Conservation (phyloP, 2,329 filamentous ascomycete species). For the Fusarium sp. region DNA sequence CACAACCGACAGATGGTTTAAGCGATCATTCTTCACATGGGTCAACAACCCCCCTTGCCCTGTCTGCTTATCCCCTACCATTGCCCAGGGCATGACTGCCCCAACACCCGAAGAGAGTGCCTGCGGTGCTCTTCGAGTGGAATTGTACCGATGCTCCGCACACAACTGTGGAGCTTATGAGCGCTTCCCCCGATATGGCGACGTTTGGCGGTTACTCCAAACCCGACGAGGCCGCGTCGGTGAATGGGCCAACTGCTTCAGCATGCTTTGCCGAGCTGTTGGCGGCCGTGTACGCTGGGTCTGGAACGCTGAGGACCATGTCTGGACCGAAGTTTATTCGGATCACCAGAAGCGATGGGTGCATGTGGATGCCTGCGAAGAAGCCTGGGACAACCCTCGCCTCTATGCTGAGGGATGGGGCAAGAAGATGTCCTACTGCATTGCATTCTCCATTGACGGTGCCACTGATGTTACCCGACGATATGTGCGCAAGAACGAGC, state of each 20-base stretch:
- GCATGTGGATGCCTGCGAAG: conserved; percentile 96
- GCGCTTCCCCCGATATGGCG: conserved; percentile 92
- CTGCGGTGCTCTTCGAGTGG: conserved; percentile 86
- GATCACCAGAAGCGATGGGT: conserved; percentile 94
- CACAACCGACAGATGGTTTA: conserved; percentile 77
- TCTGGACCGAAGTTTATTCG: conserved; percentile 98
- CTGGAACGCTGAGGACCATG: conserved; percentile 97
- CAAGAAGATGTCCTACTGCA: conserved; percentile 96
- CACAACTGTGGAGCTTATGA: conserved; percentile 81
- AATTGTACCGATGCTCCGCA: conserved; percentile 89
- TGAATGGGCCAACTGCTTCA: conserved; percentile 99
- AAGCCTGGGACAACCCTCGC: conserved; percentile 92
- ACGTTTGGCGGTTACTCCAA: conserved; percentile 92
- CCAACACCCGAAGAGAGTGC: conserved; percentile 91
- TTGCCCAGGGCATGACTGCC: conserved; percentile 84
- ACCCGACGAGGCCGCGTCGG: conserved; percentile 88
- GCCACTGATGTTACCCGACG: conserved; percentile 74
- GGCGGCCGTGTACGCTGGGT: conserved; percentile 95
- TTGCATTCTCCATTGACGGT: conserved; percentile 94
- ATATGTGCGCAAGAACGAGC: conserved; percentile 78
- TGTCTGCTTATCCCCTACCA: conserved; percentile 83
- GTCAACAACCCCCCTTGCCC: conserved; percentile 94
- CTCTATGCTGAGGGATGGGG: conserved; percentile 96
- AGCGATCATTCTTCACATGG: conserved; percentile 93
- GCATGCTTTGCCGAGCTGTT: conserved; percentile 95